Evolutionary conservation across 176 grass and related monocot species (phyloP).

Genomic region (Guadua angustifolia): DNA sequence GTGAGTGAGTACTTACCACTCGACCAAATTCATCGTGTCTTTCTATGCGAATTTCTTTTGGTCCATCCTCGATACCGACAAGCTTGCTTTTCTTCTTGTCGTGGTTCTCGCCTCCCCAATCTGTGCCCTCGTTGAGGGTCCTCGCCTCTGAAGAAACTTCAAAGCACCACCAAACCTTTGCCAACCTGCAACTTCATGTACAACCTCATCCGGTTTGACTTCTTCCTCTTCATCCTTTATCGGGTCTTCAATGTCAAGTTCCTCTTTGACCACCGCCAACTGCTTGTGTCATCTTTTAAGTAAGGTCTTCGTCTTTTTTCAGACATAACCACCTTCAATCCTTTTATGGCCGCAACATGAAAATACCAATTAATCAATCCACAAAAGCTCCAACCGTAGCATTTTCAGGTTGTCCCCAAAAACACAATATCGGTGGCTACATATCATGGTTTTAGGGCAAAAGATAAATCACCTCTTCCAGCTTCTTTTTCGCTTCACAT

Average conservation of each 20-base stretch:
- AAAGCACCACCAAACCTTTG: conserved; percentile 80
- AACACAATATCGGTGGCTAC: background rate
- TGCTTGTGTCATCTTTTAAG: conserved; percentile 46
- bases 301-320: conserved; percentile 76
- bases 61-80: conserved; percentile 71
- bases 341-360: conserved; percentile 71
- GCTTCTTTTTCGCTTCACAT: conserved; percentile 80
- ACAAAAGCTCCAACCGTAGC: background rate
- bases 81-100: conserved; percentile 95
- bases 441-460: background rate
- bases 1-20: conserved; percentile 61
- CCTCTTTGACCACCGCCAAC: conserved; percentile 56
- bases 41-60: conserved; percentile 86
- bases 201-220: conserved; percentile 66
- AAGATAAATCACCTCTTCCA: conserved; percentile 67
- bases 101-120: conserved; percentile 90
- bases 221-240: conserved; percentile 55
- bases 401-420: conserved; percentile 20
- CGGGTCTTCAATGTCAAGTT: conserved; percentile 29
- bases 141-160: conserved; percentile 74
- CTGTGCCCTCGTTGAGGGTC: conserved; percentile 79
- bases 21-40: conserved; percentile 87
- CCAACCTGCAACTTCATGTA: conserved; percentile 76
- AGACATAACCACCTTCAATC: conserved; percentile 59
- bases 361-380: conserved; percentile 27